phyloP scores from a whole-genome alignment of 1,284 basidiomycete species.

The Leucoagaricus sp. region DNA sequence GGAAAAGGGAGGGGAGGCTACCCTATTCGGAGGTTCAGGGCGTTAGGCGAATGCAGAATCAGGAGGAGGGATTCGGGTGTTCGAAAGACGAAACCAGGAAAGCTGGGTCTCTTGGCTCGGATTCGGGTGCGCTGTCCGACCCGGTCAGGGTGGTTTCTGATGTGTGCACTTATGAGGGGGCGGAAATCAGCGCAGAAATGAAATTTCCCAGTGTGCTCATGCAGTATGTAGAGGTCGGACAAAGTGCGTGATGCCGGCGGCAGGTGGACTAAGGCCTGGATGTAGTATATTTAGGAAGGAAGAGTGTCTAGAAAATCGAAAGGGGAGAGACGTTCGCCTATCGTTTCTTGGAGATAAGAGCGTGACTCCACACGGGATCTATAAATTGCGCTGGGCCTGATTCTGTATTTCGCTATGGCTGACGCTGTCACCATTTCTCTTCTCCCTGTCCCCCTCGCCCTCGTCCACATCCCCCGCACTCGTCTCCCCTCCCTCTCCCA shows the following conservation, averaged over 20 bases:
- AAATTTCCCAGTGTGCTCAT: not conserved
- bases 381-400: slow-evolving; percentile 6
- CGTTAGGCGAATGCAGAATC: not conserved
- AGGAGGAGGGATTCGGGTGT: not conserved
- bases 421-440: slow-evolving; percentile 61
- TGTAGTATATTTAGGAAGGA: not conserved
- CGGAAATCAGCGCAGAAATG: not conserved
- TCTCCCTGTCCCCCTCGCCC: slow-evolving; percentile 67
- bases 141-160: not conserved
- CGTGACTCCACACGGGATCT: not conserved
- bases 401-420: slow-evolving; percentile 2
- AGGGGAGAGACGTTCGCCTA: not conserved
- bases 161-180: not conserved
- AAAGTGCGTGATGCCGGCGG: not conserved
- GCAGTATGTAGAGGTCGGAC: not conserved
- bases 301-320: not conserved
- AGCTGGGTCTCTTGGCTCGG: not conserved
- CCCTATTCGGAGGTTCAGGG: not conserved
- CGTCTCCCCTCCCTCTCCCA: slow-evolving; percentile 60
- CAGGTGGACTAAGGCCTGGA: not conserved
- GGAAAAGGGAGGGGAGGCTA: not conserved
- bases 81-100: not conserved
- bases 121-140: not conserved
- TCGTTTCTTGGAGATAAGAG: not conserved
- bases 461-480: slow-evolving; percentile 70